Evolutionary conservation across 495 filamentous ascomycete species (phyloP).

Genomic region (Hyaloscypha variabilis): DNA sequence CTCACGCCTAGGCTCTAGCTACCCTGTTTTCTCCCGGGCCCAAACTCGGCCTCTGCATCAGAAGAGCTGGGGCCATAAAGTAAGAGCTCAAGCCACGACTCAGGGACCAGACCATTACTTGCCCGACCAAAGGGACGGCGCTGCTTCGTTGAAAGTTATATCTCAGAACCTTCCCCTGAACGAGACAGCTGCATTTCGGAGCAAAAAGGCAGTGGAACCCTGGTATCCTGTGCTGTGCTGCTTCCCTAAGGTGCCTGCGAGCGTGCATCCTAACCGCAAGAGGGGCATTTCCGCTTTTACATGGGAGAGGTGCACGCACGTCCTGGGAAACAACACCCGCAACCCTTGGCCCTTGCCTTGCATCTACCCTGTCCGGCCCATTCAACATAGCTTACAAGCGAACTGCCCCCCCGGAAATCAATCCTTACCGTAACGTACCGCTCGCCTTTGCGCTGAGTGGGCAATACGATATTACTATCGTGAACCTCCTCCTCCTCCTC

Average conservation of each 20-base stretch:
- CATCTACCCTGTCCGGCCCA: not conserved
- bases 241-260: not conserved
- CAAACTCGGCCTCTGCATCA: slow-evolving; percentile 17
- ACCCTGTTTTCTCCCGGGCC: slow-evolving; percentile 4
- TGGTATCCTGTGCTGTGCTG: not conserved
- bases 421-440: too few relatives aligned
- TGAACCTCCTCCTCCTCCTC: slow-evolving; percentile 23
- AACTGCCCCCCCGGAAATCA: slow-evolving; percentile 13
- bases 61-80: not conserved
- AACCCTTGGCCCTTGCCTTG: slow-evolving; percentile 3
- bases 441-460: slow-evolving; percentile 8
- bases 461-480: slow-evolving; percentile 28
- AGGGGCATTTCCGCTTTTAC: slow-evolving; percentile 3
- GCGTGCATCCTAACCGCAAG: not conserved
- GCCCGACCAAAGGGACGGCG: not conserved
- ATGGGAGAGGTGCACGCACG: not conserved
- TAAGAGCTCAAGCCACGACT: slow-evolving; percentile 12
- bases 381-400: slow-evolving; percentile 15
- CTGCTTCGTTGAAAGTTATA: not conserved
- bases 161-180: slow-evolving; percentile 15
- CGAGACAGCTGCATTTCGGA: slow-evolving; percentile 16
- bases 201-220: slow-evolving; percentile 6
- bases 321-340: slow-evolving; percentile 8
- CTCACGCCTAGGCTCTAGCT: not conserved
- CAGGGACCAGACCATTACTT: slow-evolving; percentile 9